Conservation (phyloP, 2,329 filamentous ascomycete genomes). For the Hypoxylon sp. region DNA sequence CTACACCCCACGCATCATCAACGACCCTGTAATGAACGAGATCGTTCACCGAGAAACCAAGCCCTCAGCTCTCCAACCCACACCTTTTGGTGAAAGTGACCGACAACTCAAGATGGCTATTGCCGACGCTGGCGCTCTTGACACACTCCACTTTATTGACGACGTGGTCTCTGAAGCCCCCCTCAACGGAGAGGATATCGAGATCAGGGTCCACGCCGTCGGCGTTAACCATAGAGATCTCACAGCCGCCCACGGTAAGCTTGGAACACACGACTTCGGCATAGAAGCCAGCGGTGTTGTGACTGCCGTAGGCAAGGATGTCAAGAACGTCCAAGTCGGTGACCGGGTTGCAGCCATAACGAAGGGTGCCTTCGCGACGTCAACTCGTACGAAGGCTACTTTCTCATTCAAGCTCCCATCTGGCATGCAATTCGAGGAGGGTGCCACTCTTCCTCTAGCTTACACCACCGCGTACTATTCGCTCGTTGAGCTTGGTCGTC, state of each 20-base stretch:
- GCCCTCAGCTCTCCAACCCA: conserved; percentile 56
- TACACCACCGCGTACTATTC: conserved; percentile 52
- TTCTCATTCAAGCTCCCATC: conserved; percentile 52
- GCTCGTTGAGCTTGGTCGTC: conserved; percentile 49
- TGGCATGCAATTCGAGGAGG: conserved; percentile 51
- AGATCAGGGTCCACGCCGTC: conserved; percentile 51
- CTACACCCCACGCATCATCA: conserved; percentile 59
- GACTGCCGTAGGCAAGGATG: conserved; percentile 47
- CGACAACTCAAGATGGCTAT: conserved; percentile 51
- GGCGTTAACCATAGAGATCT: conserved; percentile 53
- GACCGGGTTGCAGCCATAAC: conserved; percentile 57
- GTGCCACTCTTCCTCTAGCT: conserved; percentile 50
- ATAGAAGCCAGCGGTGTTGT: conserved; percentile 52
- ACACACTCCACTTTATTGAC: conserved; percentile 52
- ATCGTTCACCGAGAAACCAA: conserved; percentile 62
- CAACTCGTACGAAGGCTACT: conserved; percentile 48
- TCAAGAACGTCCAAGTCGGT: conserved; percentile 49
- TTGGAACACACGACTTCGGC: conserved; percentile 48
- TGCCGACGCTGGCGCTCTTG: conserved; percentile 49
- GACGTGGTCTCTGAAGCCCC: conserved; percentile 48
- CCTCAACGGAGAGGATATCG: conserved; percentile 56
- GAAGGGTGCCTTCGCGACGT: conserved; percentile 55
- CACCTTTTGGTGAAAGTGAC: conserved; percentile 56
- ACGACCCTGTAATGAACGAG: conserved; percentile 60
- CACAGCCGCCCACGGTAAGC: conserved; percentile 51